Conservation (phyloP, 2,329 filamentous ascomycete species). For the Nectriaceae sp. region DNA sequence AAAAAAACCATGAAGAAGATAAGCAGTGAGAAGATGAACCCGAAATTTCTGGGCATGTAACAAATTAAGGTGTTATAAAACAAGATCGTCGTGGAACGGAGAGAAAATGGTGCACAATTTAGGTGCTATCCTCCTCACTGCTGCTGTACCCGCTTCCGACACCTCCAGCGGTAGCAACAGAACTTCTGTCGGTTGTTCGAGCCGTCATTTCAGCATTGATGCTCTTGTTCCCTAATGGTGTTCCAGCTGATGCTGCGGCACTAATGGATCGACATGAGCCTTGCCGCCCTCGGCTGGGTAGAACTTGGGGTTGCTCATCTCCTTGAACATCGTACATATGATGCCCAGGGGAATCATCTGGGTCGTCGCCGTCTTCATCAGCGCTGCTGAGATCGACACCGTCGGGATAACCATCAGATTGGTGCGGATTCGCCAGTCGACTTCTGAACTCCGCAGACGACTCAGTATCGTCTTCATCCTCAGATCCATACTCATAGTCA, state of each 20-base stretch:
- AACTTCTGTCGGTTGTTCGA: constrained; percentile 36
- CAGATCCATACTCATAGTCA: constrained; percentile 30
- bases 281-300: constrained; percentile 21
- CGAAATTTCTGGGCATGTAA: too few relatives aligned
- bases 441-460: constrained; percentile 35
- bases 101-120: too few relatives aligned
- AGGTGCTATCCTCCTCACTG: constrained; percentile 33
- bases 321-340: constrained; percentile 33
- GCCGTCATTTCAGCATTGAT: constrained; percentile 28
- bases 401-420: constrained; percentile 44
- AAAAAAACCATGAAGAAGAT: too few relatives aligned
- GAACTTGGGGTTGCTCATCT: constrained; percentile 10
- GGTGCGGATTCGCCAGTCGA: constrained; percentile 37
- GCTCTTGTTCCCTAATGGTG: constrained; percentile 33
- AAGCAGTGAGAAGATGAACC: too few relatives aligned
- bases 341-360: constrained; percentile 34
- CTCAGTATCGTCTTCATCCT: constrained; percentile 30
- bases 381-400: constrained; percentile 42
- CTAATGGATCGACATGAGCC: constrained; percentile 30
- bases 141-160: constrained; percentile 41
- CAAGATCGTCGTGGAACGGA: too few relatives aligned
- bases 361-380: constrained; percentile 45
- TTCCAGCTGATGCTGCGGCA: constrained; percentile 35
- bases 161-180: constrained; percentile 43
- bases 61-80: too few relatives aligned